These are phyloP conservation scores for Eucalyptus pauciflora DNA, from an alignment of 345 rosid genomes.

Conservation along the genomic window DNA sequence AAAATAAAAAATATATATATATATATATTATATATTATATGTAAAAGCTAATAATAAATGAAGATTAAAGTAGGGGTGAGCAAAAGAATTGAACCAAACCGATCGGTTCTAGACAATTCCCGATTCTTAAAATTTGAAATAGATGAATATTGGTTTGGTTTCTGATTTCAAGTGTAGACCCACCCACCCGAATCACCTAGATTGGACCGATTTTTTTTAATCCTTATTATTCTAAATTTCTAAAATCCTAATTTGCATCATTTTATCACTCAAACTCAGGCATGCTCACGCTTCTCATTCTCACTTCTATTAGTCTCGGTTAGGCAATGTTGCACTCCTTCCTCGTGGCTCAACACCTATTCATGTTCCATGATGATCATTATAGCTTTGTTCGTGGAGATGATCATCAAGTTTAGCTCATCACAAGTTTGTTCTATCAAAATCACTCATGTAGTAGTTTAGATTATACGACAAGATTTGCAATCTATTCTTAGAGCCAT, in stretches of 20 bases:
- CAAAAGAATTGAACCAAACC: no score
- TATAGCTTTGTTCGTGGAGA: not conserved
- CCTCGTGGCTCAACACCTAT: rapidly evolving
- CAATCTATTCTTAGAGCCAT: rapidly evolving
- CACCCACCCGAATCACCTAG: rapidly evolving
- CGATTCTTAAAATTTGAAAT: no score
- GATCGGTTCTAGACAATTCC: rapidly evolving
- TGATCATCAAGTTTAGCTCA: not conserved
- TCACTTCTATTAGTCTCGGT: not conserved
- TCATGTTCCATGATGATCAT: not conserved
- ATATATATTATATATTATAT: no score
- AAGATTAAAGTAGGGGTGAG: not conserved
- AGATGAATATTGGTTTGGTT: no score
- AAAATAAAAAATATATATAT: no score
- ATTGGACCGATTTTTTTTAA: not conserved
- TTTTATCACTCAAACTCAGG: not conserved
- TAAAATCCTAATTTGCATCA: no score
- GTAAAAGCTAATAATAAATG: no score
- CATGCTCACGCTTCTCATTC: not conserved
- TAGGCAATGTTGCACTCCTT: not conserved
- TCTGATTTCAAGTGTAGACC: not conserved
- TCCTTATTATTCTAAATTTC: no score
- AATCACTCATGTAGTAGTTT: not conserved
- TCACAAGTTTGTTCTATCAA: not conserved
- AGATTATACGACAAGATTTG: not conserved